Evolutionary conservation across 2,329 filamentous ascomycete genomes (phyloP), one percentile per base, ranked within the genome.

Genomic region (Magnaporthales sp.): DNA sequence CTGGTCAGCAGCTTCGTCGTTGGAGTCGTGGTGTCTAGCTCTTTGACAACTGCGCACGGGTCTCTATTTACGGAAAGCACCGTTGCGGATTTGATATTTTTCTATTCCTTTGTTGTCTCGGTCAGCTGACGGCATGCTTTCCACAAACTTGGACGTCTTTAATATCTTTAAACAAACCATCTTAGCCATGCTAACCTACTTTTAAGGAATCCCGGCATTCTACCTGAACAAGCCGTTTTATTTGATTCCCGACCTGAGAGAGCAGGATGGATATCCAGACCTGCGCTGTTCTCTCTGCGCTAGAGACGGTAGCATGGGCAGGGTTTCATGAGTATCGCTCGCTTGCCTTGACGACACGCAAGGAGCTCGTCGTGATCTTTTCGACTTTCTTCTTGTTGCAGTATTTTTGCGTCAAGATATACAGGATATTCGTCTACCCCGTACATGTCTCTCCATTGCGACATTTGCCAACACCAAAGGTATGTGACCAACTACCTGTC

Each of bases 391-490:
- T 69, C 13, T 2, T 74, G 5, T 62, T 32, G 60, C 30, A 74
- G 32, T 67, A 54, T 51, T 9, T 51, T 1, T n/a, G 61, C 4
- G 19, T 63, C 66, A 73, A 75, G 56, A 38, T 71, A 5, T 81
- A 80, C 69, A 71, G 72, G 15, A 66, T 77, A 54, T 73, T 81
- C 67, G 68, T 83, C 27, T 82, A 80, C 67, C 80, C 80, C 4
- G 74, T 74, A 63, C 75, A 76, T 66, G 67, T 80, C 62, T 83
- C 81, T 0, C 77, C 80, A 0, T 71, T 81, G n/a, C 75, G 80
- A 15, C 72, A 79, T 64, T 69, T 83, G 1, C 80, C 81, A 0
- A 80, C 79, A 0, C 80, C 80, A 19, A 78, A 75, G 71, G 80
- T 80, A 69, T 9, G 69, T 19, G 10, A 30, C 5, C 11, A 13